Evolutionary conservation across 129 eudicot species (phyloP).

Genomic region (Rutidosis leptorrhynchoides): DNA sequence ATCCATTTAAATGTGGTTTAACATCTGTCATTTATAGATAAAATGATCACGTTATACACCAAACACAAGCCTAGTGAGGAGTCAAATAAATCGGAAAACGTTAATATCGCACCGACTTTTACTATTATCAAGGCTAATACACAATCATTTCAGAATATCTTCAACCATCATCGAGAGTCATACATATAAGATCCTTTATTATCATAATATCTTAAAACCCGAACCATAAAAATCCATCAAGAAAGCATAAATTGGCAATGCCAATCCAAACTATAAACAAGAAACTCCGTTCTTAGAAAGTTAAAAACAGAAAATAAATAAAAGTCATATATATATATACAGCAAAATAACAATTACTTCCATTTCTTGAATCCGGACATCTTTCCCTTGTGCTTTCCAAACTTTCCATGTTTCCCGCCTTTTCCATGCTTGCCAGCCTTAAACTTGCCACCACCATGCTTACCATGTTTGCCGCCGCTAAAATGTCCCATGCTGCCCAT

Average conservation of each 20-base stretch:
- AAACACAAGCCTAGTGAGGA: neutral
- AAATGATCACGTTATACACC: neutral
- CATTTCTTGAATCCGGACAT: slow-evolving; percentile 47
- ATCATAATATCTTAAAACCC: slow-evolving; percentile 21
- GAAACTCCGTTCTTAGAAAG: slow-evolving; percentile 15
- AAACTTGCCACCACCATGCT: slow-evolving; percentile 55
- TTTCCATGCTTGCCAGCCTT: slow-evolving; percentile 62
- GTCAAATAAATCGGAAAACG: neutral
- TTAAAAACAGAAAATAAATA: slow-evolving; percentile 1
- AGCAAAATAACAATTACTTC: slow-evolving; percentile 41
- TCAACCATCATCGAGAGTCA: neutral
- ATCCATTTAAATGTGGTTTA: neutral
- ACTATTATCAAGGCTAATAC: neutral
- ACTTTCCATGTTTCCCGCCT: slow-evolving; percentile 48
- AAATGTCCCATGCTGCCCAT: slow-evolving; percentile 39
- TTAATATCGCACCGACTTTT: neutral
- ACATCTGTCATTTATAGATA: neutral
- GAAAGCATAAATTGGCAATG: neutral
- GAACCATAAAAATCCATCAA: slow-evolving; percentile 8
- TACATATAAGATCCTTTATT: slow-evolving; percentile 15
- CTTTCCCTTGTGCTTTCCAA: slow-evolving; percentile 49
- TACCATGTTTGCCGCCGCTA: slow-evolving; percentile 43
- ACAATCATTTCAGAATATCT: neutral
- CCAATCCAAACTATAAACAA: slow-evolving; percentile 14
- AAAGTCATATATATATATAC: neutral